Evolutionary conservation across 768 basidiomycete genomes (phyloP).

Genomic region (Tricholomella constricta): DNA sequence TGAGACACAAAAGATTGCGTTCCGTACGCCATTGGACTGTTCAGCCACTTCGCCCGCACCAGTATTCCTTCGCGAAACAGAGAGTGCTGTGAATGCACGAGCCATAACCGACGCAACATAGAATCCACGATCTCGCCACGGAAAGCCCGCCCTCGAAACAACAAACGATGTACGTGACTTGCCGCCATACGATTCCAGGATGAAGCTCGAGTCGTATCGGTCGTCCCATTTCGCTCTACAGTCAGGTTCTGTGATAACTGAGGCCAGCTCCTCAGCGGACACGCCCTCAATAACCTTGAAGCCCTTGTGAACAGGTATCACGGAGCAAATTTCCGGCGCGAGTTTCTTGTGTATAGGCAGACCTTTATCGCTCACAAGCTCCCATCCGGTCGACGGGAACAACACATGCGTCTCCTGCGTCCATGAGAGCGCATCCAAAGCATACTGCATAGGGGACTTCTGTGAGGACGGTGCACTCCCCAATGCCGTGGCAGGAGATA

Average conservation of each 20-base stretch:
- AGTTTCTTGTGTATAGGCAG: conserved; percentile 74
- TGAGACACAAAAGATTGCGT: conserved; percentile 80
- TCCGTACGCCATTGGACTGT: conserved; percentile 43
- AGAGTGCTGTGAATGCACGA: conserved; percentile 44
- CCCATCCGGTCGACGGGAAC: conserved; percentile 68
- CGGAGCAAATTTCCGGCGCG: conserved; percentile 74
- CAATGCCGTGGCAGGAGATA: conserved; percentile 54
- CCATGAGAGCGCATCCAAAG: conserved; percentile 80
- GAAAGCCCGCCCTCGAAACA: conserved; percentile 78
- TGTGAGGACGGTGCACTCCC: conserved; percentile 53
- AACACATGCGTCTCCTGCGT: conserved; percentile 69
- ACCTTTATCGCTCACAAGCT: conserved; percentile 73
- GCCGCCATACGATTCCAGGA: conserved; percentile 78
- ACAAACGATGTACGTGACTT: conserved; percentile 73
- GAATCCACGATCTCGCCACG: conserved; percentile 89
- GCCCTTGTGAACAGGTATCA: conserved; percentile 84
- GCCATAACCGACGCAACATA: conserved; percentile 78
- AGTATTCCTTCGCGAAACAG: conserved; percentile 43
- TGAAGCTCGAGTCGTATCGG: conserved; percentile 66
- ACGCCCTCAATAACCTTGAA: conserved; percentile 92
- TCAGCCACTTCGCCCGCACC: conserved; percentile 37
- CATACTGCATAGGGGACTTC: conserved; percentile 77
- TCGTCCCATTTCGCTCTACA: conserved; percentile 88
- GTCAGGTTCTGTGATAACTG: conserved; percentile 67
- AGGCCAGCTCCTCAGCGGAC: conserved; percentile 87